Percentiles rank a stretch among this genome's conserved stretches.
Evolutionary conservation across 2,329 filamentous ascomycete genomes (phyloP).

Genomic region (Diaporthe vaccinii): DNA sequence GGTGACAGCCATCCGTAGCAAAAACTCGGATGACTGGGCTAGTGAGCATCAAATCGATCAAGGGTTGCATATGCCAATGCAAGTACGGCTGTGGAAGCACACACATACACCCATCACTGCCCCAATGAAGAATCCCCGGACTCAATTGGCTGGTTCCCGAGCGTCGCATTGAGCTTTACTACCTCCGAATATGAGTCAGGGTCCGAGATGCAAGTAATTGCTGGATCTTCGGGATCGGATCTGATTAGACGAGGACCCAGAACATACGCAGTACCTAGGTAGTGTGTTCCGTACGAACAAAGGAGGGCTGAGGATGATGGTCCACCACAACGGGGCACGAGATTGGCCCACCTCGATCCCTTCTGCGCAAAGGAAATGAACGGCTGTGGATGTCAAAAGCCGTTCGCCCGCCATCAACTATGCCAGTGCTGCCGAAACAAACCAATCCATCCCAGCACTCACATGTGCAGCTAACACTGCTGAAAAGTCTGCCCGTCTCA

Average conservation of each 20-base stretch:
- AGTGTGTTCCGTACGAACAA: background rate
- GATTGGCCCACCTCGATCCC: background rate
- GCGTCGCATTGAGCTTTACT: background rate
- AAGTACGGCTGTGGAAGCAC: background rate
- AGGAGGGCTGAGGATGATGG: background rate
- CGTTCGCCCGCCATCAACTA: too few relatives aligned
- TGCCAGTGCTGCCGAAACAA: background rate
- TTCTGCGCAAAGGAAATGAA: background rate
- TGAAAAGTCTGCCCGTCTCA: slow-evolving; percentile 23
- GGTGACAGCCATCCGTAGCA: background rate
- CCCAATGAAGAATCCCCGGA: background rate
- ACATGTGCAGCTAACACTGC: slow-evolving; percentile 5
- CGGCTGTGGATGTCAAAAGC: background rate
- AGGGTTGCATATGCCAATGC: background rate
- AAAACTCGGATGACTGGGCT: background rate
- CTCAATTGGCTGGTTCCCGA: background rate
- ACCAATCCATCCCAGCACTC: slow-evolving; percentile 6
- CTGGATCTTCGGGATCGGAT: background rate
- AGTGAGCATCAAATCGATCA: slow-evolving; percentile 1
- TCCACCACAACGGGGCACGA: background rate
- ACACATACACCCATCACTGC: background rate
- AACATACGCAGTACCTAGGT: too few relatives aligned
- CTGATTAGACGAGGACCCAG: background rate
- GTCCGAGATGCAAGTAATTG: background rate
- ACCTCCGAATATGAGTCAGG: background rate